Base-by-base conservation (phyloP, 495 filamentous ascomycete species). In the Podospora appendiculata region DNA sequence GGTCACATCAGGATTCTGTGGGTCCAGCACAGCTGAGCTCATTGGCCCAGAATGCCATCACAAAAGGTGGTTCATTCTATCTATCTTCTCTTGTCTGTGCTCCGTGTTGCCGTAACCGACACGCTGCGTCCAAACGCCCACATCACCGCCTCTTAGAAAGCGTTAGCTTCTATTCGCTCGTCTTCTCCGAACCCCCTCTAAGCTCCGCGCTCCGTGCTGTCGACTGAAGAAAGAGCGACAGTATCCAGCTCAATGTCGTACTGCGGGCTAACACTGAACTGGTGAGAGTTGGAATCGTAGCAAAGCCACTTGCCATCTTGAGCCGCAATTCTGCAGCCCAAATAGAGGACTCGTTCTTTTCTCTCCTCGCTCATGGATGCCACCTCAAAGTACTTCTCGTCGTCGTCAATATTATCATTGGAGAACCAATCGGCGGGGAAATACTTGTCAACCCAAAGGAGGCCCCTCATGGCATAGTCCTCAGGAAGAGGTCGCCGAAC, bases 391-490 rank as follows among this genome's bases (percentile, higher is more conserved):
- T 80, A 77, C 17, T 88, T 80, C 51, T 89, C 86, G 17, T 93
- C 87, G 36, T 93, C 87, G 48, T 90, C 89, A 6, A 85, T 77
- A 54, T 78, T 78, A 12, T 82, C 78, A 47, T 79, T 76, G 4
- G 74, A 63, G 59, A 95, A 95, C 76, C 85, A 96, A 2, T 70
- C 63, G 0, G 70, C 55, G 0, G 88, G 88, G 50, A 83, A 93
- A 51, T 90, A 88, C 9, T 68, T 61, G 41, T 82, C 76, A 4
- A 78, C 79, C 82, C 85, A 95, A 4, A 84, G 60, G 16, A 91
- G 78, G 0, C 91, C 93, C 6, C 86, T 79, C 50, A 95, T 81
- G 0, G 83, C 72, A 53, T 82, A 96, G 56, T 98, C 93, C 55
- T 96, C 93, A 0, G 89, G 84, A 0, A 96, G 63, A 5, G 89